Base-by-base conservation (phyloP, 257 asterid species). In the Plantago ovata region DNA sequence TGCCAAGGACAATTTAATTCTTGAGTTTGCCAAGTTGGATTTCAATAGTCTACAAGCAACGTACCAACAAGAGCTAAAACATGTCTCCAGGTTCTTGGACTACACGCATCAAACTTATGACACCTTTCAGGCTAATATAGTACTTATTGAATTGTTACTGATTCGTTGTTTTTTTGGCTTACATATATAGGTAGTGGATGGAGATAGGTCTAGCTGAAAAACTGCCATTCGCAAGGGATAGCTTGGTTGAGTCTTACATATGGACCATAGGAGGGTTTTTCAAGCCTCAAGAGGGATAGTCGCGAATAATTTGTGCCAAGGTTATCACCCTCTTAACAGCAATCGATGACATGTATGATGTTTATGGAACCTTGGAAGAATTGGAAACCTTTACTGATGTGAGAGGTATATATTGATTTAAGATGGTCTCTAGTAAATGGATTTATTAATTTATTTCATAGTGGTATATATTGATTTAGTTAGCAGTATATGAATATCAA, bases 201-300 rank as follows among this genome's bases (percentile, higher is more conserved):
- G 38, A 53, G 11, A 69, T 78, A 41, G 0, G 69, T 15, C 48
- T 83, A 0, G 78, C 79, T 10, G 78, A 82, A 22, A 73, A 70
- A 32, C 47, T 80, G 56, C 73, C 77, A 18, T 80, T 83, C 70
- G 82, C 71, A 1, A 70, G 91, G 63, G 82, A 83, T 62, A 83
- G 85, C 3, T 6, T 83, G 13, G 77, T 77, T 68, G 87, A 77
- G 62, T 52, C 59, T 58, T 83, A 66, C 51, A 66, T 77, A 6
- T 75, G 80, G 79, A 63, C 46, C 1, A 16, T 61, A n/a, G 81
- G 79, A 16, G 49, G 53, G 10, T 15, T 62, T 0, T 63, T 39
- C 18, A 66, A 71, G 39, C 79, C 83, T 42, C 48, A 71, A 36
- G 41, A 73, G 55, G 55, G 58, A 13, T 36, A 63, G 15, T 9